Evolutionary conservation across 257 asterid genomes (phyloP), one percentile per base, ranked within the genome.

Genomic region (Galeopsis tetrahit): DNA sequence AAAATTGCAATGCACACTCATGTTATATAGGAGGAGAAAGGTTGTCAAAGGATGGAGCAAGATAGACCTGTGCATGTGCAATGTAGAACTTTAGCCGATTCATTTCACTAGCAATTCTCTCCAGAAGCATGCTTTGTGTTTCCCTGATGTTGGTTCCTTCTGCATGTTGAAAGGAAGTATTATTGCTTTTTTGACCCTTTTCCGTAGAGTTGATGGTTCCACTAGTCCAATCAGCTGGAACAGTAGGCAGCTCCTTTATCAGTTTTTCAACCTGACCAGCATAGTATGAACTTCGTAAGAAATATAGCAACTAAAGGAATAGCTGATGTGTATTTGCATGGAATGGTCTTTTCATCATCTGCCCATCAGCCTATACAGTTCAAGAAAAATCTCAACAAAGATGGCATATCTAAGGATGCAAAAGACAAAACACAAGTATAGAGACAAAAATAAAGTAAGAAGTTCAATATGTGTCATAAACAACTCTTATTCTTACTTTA

Each of bases 71-170:
- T 17, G 96, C 87, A 84, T 88, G 97, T 79, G 87, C 68, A 64
- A 88, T 87, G 56, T 92, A 92, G 82, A 95, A 95, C 85, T 92
- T 95, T 14, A 95, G 88, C 72, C 97, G 80, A 79, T 92, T 95
- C 99, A 95, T 92, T 85, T 95, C 99, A 64, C 97, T 92, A 51
- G 98, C 98, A 65, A 95, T 90, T 81, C 99, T 86, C 85, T 95
- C 98, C 75, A 95, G 78, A 78, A 91, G 89, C 97, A 92, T 88
- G 85, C 99, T 92, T 79, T 92, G 99, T 52, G 98, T 87, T 85
- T 95, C 99, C 83, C 98, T 88, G 66, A 88, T 79, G 71, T 75
- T 87, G 36, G 88, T 80, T 73, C 95, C 97, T 75, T 93, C 97
- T 59, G 77, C 79, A 77, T 86, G 81, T 59, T 87, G 90, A 34